A percentile compares a stretch with the other conserved stretches of the same genome.
phyloP scores from a whole-genome alignment of 306 rosid species.

The Crotalaria pallida region DNA sequence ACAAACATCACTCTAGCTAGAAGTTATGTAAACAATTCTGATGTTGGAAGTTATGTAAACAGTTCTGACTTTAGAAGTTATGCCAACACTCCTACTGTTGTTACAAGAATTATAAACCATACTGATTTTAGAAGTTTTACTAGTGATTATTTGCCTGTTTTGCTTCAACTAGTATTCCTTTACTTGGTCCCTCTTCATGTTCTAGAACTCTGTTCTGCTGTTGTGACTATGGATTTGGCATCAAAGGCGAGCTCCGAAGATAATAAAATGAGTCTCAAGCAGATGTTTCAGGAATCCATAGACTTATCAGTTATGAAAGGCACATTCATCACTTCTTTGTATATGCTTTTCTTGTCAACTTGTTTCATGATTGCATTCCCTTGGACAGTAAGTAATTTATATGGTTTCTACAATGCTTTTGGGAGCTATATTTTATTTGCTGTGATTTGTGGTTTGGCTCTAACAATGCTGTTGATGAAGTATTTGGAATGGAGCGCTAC shows the following conservation, averaged over 20 bases:
- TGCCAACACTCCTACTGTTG: too few species aligned
- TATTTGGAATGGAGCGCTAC: conserved; percentile 59
- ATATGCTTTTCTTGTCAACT: conserved; percentile 18
- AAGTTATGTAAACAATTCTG: too few species aligned
- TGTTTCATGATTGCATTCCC: conserved; percentile 26
- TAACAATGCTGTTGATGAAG: conserved; percentile 22
- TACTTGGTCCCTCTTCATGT: conserved; percentile 38
- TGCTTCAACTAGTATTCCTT: conserved; percentile 33
- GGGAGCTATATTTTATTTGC: not conserved
- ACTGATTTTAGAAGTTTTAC: not conserved
- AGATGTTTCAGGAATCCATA: conserved; percentile 31
- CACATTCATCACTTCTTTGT: conserved; percentile 34
- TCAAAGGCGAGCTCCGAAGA: conserved; percentile 33
- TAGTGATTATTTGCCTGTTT: conserved; percentile 14
- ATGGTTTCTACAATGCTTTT: not conserved
- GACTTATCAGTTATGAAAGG: conserved; percentile 27
- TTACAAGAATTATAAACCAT: too few species aligned
- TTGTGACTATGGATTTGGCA: conserved; percentile 29
- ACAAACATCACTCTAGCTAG: not conserved
- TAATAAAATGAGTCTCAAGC: conserved; percentile 21
- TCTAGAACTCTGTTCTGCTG: conserved; percentile 28
- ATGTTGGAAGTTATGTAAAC: too few species aligned
- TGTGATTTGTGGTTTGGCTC: conserved; percentile 13
- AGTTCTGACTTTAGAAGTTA: too few species aligned
- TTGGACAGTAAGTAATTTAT: not conserved